Base-by-base conservation (phyloP, 2,329 filamentous ascomycete genomes). In the Penicillium capsulatum region DNA sequence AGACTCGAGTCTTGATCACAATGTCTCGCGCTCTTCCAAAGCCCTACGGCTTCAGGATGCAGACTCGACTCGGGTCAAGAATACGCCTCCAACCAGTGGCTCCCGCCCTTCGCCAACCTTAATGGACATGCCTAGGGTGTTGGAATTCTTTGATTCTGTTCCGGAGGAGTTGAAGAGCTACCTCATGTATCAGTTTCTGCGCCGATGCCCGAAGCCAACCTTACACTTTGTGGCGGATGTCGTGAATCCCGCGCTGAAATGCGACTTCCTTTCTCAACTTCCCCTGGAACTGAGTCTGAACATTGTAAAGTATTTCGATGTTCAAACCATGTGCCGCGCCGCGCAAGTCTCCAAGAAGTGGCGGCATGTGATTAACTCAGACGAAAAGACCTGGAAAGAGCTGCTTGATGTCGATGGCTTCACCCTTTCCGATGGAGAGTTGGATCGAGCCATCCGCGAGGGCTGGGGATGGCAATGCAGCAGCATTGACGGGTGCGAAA, bases 381-480 rank as follows among this genome's bases (percentile, higher is more conserved):
- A 97, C 59, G 92, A 98, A 67, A 90, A 84, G 33, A 88, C 90
- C 10, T 98, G 92, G 92, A 97, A 94, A 66, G 85, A 90, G 48
- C 73, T 96, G 1, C 82, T 98, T 29, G 89, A 95, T 46, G 75
- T 74, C 1, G 89, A 96, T 60, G 88, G 88, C 0, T 96, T 86
- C 63, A 71, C 71, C 17, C 71, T 98, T 2, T 83, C 88, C 0
- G 73, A 82, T 1, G 87, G 86, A 13, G 92, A 98, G 64, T 73
- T 98, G 16, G 81, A 87, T 49, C 83, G 83, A 53, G 90, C 92
- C 19, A 89, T 97, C 39, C 72, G 74, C 29, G 87, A 97, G 69
- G 92, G 92, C 10, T 98, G 92, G 92, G 92, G 90, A 10, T 98
- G 92, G 89, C 92, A 98, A 61, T 87, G 90, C 0, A 77, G 80